phyloP scores from a whole-genome alignment of 2,329 filamentous ascomycete species.

The Macrophomina phaseolina region DNA sequence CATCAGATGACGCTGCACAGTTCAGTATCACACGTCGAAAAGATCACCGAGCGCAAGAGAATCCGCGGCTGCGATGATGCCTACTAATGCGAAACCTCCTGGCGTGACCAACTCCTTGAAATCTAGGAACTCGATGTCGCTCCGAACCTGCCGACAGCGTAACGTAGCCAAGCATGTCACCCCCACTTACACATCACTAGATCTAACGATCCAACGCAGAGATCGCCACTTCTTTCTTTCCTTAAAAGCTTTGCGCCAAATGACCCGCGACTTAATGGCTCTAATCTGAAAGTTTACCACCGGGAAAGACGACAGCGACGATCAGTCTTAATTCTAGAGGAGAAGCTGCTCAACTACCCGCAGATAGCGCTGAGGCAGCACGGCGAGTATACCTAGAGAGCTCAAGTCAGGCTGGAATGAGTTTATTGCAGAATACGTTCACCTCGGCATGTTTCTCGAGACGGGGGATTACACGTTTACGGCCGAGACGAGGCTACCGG shows the following conservation, averaged over 20 bases:
- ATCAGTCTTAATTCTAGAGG: neutral
- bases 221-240: neutral
- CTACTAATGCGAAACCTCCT: neutral
- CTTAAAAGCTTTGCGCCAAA: neutral
- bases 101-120: neutral
- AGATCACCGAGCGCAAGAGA: neutral
- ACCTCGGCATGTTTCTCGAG: neutral
- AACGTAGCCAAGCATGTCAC: neutral
- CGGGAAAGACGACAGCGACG: neutral
- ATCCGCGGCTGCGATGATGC: neutral
- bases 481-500: neutral
- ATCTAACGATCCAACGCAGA: neutral
- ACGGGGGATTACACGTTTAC: neutral
- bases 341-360: neutral
- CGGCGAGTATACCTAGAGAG: neutral
- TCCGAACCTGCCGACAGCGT: neutral
- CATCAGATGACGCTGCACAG: neutral
- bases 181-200: neutral
- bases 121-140: neutral
- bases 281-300: neutral
- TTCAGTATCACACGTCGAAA: neutral
- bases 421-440: neutral
- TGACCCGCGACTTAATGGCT: neutral
- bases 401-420: neutral
- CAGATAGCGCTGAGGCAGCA: neutral